Evolutionary conservation across 106 monocot species (phyloP), one percentile per base, ranked within the genome.

Genomic region (Dendrobium chrysotoxum): DNA sequence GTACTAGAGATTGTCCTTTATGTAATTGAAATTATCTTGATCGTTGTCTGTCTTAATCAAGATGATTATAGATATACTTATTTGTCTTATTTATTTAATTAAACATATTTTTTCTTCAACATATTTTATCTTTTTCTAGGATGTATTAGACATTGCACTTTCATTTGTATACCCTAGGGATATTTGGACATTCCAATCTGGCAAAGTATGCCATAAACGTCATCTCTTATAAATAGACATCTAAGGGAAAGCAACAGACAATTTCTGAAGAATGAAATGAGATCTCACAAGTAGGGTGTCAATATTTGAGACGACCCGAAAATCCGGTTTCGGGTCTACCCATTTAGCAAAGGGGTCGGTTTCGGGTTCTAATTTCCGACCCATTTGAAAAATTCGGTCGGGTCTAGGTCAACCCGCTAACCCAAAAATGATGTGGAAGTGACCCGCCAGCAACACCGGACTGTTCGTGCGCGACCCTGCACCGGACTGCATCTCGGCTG

Each of bases 41-140:
- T 35, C 35, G 3, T 3, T 35, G 35, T 35, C 35, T 35, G 35
- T 35, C 35, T 64, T 64, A 20, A 64, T 64, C 23, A 23, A 64
- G 23, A 64, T 64, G 64, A 64, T 64, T 23, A 3, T 64, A 23
- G 18, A n/a, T 64, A 64, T 15, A 20, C 18, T 17, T 61, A 23
- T 20, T 61, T 61, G 21, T 61, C 61, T 64, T 64, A 64, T 64
- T 23, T 64, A 64, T 64, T 23, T 64, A 64, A 64, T 64, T 64
- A 18, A 64, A 23, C n/a, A 18, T 23, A 21, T 23, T 18, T 23
- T 21, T 7, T 21, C 18, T 64, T n/a, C 21, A 64, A 18, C 64
- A 21, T 64, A 64, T 7, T 7, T 23, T 64, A 64, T n/a, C 21
- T 20, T 64, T 21, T n/a, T 64, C 7, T 64, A 64, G 64, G 64